These are phyloP conservation scores for Trichophaea hybrida DNA, from an alignment of 2,329 filamentous ascomycete genomes.

Conservation along the genomic window DNA sequence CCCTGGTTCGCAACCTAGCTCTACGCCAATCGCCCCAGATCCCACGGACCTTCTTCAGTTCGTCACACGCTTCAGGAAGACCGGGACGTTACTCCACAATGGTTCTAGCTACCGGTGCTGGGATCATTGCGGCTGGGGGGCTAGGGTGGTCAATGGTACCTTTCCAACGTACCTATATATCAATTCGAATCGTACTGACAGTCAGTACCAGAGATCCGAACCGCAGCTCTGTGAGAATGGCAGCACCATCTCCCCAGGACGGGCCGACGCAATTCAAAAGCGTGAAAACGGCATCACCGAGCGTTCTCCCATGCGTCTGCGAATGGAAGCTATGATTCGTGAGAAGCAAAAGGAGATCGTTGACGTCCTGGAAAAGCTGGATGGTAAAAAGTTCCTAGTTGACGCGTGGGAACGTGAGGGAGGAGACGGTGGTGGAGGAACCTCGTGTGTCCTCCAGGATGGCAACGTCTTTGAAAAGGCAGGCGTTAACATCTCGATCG, in stretches of 20 bases:
- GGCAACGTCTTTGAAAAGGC: slow-evolving; percentile 97
- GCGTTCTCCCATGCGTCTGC: slow-evolving; percentile 84
- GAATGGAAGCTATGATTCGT: slow-evolving; percentile 95
- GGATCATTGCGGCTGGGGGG: slow-evolving; percentile 6
- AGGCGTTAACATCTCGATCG: slow-evolving; percentile 85
- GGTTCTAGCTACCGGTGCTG: not conserved
- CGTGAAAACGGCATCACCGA: slow-evolving; percentile 59
- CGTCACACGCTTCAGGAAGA: not conserved
- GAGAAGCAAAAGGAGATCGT: slow-evolving; percentile 84
- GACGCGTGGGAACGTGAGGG: slow-evolving; percentile 75
- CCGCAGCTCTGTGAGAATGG: not conserved
- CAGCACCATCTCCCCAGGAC: not conserved
- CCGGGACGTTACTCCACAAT: slow-evolving; percentile 2
- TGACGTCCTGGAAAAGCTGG: slow-evolving; percentile 63
- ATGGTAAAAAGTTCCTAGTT: slow-evolving; percentile 64
- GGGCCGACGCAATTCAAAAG: slow-evolving; percentile 56
- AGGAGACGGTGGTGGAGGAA: slow-evolving; percentile 67
- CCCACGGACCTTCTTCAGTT: not conserved
- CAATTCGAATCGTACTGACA: not conserved
- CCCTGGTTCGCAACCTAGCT: slow-evolving; percentile 3
- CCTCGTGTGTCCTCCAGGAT: slow-evolving; percentile 87
- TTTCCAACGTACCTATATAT: slow-evolving; percentile 20
- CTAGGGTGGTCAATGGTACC: slow-evolving; percentile 8
- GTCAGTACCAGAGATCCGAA: not conserved
- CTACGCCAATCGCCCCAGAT: not conserved